phyloP scores from a whole-genome alignment of 106 monocot genomes.

The Vanilla planifolia region DNA sequence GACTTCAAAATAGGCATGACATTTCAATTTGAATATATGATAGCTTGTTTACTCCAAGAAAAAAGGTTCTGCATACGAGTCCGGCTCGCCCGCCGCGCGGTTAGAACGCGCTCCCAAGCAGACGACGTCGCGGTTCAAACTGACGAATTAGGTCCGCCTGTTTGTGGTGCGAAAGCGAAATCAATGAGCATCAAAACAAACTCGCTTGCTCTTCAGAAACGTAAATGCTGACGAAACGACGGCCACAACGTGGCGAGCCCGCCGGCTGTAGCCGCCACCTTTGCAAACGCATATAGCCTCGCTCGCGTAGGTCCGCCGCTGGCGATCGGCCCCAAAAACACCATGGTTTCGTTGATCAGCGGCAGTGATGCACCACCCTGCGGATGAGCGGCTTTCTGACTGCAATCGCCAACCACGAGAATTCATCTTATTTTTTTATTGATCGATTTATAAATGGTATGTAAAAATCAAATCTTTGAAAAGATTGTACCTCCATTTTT shows the following conservation, averaged over 20 bases:
- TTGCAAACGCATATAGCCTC: background rate
- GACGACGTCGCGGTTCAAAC: too few relatives aligned
- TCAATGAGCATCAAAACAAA: too few relatives aligned
- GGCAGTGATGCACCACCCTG: slow-evolving; percentile 38
- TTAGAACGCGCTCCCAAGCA: too few relatives aligned
- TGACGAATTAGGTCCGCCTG: too few relatives aligned
- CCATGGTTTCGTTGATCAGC: slow-evolving; percentile 48
- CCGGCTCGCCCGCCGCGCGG: too few relatives aligned
- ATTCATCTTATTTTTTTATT: background rate
- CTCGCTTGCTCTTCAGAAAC: background rate
- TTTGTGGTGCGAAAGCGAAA: too few relatives aligned
- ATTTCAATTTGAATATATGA: too few relatives aligned
- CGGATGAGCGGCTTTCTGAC: slow-evolving; percentile 20
- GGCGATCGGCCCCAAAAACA: slow-evolving; percentile 8
- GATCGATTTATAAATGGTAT: too few relatives aligned
- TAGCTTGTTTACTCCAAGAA: too few relatives aligned
- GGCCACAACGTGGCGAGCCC: background rate
- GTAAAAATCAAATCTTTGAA: background rate
- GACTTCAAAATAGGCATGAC: too few relatives aligned
- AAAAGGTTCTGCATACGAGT: too few relatives aligned
- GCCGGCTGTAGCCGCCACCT: background rate
- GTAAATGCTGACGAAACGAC: background rate
- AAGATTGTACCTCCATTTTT: background rate
- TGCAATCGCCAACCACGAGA: slow-evolving; percentile 4
- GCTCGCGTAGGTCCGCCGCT: slow-evolving; percentile 10